Evolutionary conservation across 2,329 filamentous ascomycete species (phyloP).

Genomic region (Dothistroma pini): DNA sequence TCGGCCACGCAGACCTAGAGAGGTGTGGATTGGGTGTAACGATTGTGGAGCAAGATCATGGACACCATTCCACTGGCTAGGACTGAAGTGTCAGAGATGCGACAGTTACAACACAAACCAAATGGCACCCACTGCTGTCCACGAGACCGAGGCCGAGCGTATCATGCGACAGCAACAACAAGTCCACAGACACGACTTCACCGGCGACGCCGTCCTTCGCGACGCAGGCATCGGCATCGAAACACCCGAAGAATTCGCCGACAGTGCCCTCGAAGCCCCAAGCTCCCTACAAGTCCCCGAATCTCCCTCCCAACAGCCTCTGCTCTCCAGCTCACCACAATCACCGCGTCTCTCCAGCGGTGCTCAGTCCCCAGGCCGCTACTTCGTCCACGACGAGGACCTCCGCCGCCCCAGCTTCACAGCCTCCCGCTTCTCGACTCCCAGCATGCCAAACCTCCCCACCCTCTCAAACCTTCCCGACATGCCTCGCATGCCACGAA

Average conservation of each 20-base stretch:
- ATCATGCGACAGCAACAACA: conserved; percentile 29
- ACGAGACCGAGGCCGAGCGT: conserved; percentile 34
- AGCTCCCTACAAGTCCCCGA: conserved; percentile 15
- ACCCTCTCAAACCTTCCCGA: conserved; percentile 21
- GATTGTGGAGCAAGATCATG: conserved; percentile 87
- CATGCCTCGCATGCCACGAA: conserved; percentile 25
- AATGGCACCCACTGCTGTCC: conserved; percentile 41
- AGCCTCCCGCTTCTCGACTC: conserved; percentile 26
- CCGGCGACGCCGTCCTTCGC: conserved; percentile 33
- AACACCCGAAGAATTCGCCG: conserved; percentile 12
- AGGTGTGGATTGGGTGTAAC: conserved; percentile 85
- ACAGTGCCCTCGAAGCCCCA: conserved; percentile 5
- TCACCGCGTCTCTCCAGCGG: conserved; percentile 22
- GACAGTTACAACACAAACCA: conserved; percentile 53
- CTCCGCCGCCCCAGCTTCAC: conserved; percentile 29
- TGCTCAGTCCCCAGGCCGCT: conserved; percentile 30
- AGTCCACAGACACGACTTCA: conserved; percentile 34
- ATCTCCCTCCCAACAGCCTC: conserved; percentile 7
- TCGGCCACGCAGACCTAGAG: conserved; percentile 25
- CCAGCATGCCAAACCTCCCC: conserved; percentile 30
- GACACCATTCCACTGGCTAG: conserved; percentile 90
- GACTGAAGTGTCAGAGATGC: conserved; percentile 73
- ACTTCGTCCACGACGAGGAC: conserved; percentile 33
- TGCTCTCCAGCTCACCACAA: conserved; percentile 20
- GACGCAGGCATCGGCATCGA: conserved; percentile 33